Base-by-base conservation (phyloP, 2,329 filamentous ascomycete species). In the Chaetomium olivaceum region DNA sequence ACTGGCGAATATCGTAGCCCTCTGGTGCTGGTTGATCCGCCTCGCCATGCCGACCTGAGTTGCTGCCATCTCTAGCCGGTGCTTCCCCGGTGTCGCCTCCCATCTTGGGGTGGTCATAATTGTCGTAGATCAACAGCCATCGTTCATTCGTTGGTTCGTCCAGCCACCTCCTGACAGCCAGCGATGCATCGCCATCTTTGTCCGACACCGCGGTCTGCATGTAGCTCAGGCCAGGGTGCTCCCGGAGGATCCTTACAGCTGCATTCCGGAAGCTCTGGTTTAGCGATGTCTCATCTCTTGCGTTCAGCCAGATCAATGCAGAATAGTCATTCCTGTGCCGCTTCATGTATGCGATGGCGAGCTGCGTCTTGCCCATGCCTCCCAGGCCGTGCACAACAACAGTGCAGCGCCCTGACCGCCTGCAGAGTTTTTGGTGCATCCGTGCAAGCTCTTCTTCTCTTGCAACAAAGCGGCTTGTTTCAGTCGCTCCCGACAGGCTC, bases 371-470 rank as follows among this genome's bases (percentile, higher is more conserved):
- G 56, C 62, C 62, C 57, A 64, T 55, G 16, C 56, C 57, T 21
- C 62, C 56, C 57, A 59, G 62, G 3, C 62, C 62, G 25, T 64
- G 62, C 2, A 60, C 62, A 19, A 64, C 57, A n/a, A 43, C 56
- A 19, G 21, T 56, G 25, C 62, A 33, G 11, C 36, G 25, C n/a
- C 62, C 62, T 55, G 52, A 16, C 33, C 31, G 48, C 48, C 57
- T 25, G 62, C 50, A 27, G 57, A 63, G 46, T 43, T 52, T 46
- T 23, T 58, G n/a, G 52, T 52, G 61, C 3, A 63, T 63, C 55
- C 31, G 12, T 33, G 46, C 55, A n/a, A 63, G 61, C 55, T 63
- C 54, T 19, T 63, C 61, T 33, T 64, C 57, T 31, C 56, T 64
- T n/a, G 62, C 48, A 9, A 64, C 57, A 33, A 59, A 60, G 36